A percentile compares a stretch with the other conserved stretches of the same genome.
Conservation (phyloP, 208 protist species). For the Crithidia acanthocephali region DNA sequence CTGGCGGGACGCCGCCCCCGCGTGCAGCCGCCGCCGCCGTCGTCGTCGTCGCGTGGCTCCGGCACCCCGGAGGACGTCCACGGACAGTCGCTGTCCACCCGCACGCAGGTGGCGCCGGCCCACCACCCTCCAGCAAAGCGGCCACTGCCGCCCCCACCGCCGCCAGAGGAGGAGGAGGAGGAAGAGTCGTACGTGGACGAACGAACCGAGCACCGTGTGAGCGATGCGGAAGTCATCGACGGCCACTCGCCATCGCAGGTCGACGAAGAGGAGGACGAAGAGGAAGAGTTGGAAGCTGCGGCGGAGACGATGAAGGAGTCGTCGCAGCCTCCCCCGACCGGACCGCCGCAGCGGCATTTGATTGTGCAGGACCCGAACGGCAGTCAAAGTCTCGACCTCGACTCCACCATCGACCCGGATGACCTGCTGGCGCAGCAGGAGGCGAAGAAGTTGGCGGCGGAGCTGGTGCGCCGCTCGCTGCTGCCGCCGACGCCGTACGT, state of each 20-base stretch:
- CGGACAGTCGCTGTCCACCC: background rate
- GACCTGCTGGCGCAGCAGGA: conserved; percentile 20
- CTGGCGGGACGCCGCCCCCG: background rate
- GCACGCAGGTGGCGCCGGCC: background rate
- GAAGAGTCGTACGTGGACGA: background rate
- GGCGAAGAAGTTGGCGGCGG: conserved; percentile 18
- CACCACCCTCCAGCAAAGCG: background rate
- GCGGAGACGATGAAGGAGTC: background rate
- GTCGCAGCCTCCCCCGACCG: background rate
- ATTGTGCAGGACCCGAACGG: conserved; percentile 11
- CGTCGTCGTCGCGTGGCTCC: background rate
- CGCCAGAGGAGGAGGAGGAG: background rate
- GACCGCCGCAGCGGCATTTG: background rate
- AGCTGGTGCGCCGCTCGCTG: conserved; percentile 18
- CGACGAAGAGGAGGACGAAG: background rate
- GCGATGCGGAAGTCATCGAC: background rate
- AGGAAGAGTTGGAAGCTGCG: background rate
- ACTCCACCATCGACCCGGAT: conserved; percentile 14
- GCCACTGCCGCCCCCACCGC: background rate
- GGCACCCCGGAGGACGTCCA: background rate
- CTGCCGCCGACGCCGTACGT: conserved; percentile 17
- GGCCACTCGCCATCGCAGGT: no score
- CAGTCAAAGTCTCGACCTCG: conserved; percentile 10
- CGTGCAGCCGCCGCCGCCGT: background rate
- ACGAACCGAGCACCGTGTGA: no score